phyloP scores from a whole-genome alignment of 768 basidiomycete species.

The Phaffia australis region DNA sequence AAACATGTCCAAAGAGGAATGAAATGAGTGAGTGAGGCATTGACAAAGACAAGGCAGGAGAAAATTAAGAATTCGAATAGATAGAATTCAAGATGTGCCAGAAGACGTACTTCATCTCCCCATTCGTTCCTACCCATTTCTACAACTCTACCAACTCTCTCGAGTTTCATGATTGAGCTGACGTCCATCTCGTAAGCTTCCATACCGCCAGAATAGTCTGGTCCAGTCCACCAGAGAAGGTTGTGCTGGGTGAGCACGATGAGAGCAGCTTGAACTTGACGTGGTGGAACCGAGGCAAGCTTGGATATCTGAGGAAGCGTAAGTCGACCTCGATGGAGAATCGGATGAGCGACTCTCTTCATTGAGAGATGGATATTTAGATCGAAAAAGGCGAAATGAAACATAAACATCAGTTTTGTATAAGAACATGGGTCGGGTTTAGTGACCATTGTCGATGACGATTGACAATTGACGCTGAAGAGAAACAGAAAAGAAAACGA shows the following conservation, averaged over 20 bases:
- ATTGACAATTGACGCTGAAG: not conserved
- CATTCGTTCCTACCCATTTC: conserved; percentile 60
- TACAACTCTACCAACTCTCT: conserved; percentile 73
- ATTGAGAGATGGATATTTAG: no score
- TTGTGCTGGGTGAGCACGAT: conserved; percentile 84
- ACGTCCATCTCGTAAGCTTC: conserved; percentile 62
- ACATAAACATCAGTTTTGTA: not conserved
- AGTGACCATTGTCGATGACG: not conserved
- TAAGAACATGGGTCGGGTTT: not conserved
- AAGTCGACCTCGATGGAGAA: conserved; percentile 25
- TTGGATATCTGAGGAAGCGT: conserved; percentile 18
- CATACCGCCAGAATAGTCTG: conserved; percentile 60
- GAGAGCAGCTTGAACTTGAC: conserved; percentile 57
- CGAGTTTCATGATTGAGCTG: conserved; percentile 66
- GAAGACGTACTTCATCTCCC: conserved; percentile 53
- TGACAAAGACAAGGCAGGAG: not conserved
- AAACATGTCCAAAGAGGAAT: conserved; percentile 3
- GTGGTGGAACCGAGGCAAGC: conserved; percentile 33
- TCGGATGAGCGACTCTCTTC: conserved; percentile 23
- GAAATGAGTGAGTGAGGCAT: no score
- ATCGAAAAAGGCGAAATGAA: not conserved
- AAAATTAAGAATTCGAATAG: not conserved
- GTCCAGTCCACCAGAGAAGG: conserved; percentile 53
- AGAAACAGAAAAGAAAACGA: not conserved
- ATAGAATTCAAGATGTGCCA: not conserved